These are phyloP conservation scores for Pezicula neosporulosa DNA, from an alignment of 2,329 filamentous ascomycete species.

Conservation along the genomic window DNA sequence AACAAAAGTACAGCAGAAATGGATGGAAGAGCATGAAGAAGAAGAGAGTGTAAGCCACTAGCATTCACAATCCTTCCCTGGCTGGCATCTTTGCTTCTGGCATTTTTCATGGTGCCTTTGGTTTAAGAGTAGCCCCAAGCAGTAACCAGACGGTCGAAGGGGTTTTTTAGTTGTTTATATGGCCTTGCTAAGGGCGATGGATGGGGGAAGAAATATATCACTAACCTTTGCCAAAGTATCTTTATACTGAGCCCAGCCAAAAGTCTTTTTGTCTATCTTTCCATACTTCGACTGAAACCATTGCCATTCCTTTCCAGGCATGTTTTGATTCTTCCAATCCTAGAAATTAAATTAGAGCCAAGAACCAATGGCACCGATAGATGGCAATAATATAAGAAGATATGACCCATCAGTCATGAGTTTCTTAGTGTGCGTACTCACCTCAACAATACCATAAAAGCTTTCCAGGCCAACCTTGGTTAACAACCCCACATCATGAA, in stretches of 20 bases:
- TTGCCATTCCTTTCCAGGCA: slow-evolving; percentile 10
- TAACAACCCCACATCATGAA: slow-evolving; percentile 35
- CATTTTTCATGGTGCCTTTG: too few relatives aligned
- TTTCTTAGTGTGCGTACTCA: not conserved
- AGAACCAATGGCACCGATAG: too few relatives aligned
- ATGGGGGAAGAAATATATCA: not conserved
- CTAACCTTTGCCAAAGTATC: slow-evolving; percentile 16
- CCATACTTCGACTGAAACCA: slow-evolving; percentile 16
- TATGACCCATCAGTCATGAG: not conserved
- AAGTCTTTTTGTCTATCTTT: slow-evolving; percentile 6
- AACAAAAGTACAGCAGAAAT: too few relatives aligned
- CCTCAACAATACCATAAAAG: slow-evolving; percentile 37
- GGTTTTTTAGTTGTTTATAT: too few relatives aligned
- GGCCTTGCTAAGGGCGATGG: too few relatives aligned
- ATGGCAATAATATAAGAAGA: too few relatives aligned
- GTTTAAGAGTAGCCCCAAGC: too few relatives aligned
- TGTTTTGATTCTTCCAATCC: slow-evolving; percentile 30
- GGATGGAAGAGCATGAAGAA: too few relatives aligned
- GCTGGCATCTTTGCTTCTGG: too few relatives aligned
- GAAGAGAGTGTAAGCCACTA: too few relatives aligned
- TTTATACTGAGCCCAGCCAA: slow-evolving; percentile 16
- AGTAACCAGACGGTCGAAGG: too few relatives aligned
- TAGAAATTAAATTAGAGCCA: not conserved
- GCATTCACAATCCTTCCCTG: too few relatives aligned
- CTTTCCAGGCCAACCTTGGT: slow-evolving; percentile 37